Base-by-base conservation (phyloP, 2,329 filamentous ascomycete genomes). In the Elsinoe perseae region DNA sequence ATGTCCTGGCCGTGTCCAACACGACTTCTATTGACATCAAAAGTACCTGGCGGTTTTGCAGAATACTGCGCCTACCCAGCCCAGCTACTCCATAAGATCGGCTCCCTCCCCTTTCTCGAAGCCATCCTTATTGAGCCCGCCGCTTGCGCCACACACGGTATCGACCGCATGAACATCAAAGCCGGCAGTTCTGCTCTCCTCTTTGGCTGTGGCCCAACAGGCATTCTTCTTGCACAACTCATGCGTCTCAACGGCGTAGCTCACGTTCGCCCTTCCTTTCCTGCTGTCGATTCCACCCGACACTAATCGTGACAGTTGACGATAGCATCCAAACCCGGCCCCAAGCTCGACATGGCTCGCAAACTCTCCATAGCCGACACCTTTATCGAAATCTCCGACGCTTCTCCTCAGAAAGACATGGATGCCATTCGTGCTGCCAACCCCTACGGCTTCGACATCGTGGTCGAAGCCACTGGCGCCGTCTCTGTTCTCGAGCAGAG, bases 371-470 rank as follows among this genome's bases (percentile, higher is more conserved):
- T 76, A 8, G 77, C 73, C 14, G 76, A 79, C 56, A 70, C 72
- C 57, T 79, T 76, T 57, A 58, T 79, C 23, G 67, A 68, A 28
- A 70, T 79, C 25, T 76, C 74, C 1, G 71, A 73, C 32, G 65
- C 64, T 63, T 74, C 83, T 60, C 76, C 82, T 5, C 70, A 74
- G 36, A 76, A 75, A n/a, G 82, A 86, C 65, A 85, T 86, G 68
- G 72, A 77, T 44, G 72, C 82, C 64, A 72, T 89, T 59, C 82
- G 82, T 72, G 70, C 73, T 38, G 77, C 82, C 46, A 82, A 88
- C 69, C 84, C 84, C 0, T 82, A 87, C 64, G 85, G 85, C 2
- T 89, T 89, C 65, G 85, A 89, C 62, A 82, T 87, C 61, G 83
- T 86, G 23, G 78, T 86, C 23, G 83, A 87, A 73, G 84, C 85